Conservation (phyloP, 495 filamentous ascomycete genomes). For the Aspergillus funiculosus region DNA sequence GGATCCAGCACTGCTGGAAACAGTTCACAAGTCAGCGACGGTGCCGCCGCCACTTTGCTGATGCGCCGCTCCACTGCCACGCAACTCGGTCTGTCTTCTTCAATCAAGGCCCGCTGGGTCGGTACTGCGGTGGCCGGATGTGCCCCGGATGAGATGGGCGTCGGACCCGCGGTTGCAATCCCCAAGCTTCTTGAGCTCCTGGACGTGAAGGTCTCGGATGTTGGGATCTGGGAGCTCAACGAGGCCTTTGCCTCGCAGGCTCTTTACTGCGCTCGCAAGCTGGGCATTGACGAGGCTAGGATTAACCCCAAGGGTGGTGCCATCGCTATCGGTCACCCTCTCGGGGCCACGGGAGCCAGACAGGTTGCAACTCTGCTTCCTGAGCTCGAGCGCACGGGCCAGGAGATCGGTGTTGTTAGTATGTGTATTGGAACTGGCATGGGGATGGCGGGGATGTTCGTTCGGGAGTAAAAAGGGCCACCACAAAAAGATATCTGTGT, state of each 20-base stretch:
- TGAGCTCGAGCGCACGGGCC: constrained; percentile 57
- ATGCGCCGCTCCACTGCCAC: constrained; percentile 80
- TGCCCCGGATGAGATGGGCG: constrained; percentile 86
- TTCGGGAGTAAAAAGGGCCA: constrained; percentile 56
- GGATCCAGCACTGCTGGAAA: constrained; percentile 84
- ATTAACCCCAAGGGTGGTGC: constrained; percentile 92
- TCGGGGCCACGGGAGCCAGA: constrained; percentile 85
- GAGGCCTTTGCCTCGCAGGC: constrained; percentile 92
- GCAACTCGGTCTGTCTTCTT: constrained; percentile 59
- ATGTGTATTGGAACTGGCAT: constrained; percentile 94
- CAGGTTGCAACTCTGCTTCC: constrained; percentile 71
- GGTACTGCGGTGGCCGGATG: constrained; percentile 68
- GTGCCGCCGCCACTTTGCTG: constrained; percentile 74
- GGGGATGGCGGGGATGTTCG: constrained; percentile 84
- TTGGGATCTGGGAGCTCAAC: constrained; percentile 93
- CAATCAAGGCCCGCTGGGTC: constrained; percentile 76
- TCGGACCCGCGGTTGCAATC: constrained; percentile 80
- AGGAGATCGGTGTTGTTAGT: constrained; percentile 66
- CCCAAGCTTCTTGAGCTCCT: constrained; percentile 66
- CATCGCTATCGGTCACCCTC: constrained; percentile 86
- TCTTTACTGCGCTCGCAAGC: constrained; percentile 67
- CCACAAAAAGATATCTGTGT: neutral
- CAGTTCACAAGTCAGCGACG: constrained; percentile 79
- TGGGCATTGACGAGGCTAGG: constrained; percentile 61
- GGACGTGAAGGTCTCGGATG: constrained; percentile 59